Conservation (phyloP, 2,329 filamentous ascomycete genomes). For the Penicillium carneum region DNA sequence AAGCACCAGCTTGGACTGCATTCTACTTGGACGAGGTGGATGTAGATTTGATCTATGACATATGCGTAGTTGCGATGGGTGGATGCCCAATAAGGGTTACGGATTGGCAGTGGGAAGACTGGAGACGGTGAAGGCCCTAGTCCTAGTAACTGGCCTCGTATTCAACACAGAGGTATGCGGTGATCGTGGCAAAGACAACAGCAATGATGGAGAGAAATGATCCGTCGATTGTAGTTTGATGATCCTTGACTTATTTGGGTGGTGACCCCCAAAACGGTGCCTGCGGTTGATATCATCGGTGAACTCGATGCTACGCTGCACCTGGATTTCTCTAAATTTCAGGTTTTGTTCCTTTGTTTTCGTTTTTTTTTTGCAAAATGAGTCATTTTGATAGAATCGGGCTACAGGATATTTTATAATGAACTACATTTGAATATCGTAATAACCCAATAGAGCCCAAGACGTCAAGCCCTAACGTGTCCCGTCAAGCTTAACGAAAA, state of each 20-base stretch:
- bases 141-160: neutral
- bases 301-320: slow-evolving; percentile 1
- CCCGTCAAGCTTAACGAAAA: neutral
- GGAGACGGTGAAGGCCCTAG: neutral
- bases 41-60: slow-evolving; percentile 14
- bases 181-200: neutral
- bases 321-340: neutral
- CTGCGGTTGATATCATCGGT: slow-evolving; percentile 19
- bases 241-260: slow-evolving; percentile 18
- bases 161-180: neutral
- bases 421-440: neutral
- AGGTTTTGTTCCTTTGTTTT: neutral
- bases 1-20: neutral
- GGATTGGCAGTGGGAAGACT: neutral
- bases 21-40: neutral
- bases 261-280: neutral
- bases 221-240: slow-evolving; percentile 1
- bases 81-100: neutral
- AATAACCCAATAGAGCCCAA: neutral
- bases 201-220: neutral
- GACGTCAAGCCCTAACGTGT: no score
- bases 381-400: neutral
- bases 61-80: neutral
- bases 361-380: neutral
- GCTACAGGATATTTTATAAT: neutral